Percentiles rank a stretch among this genome's conserved stretches.
Evolutionary conservation across 257 asterid species (phyloP).

Genomic region (Ophiorrhiza pumila): DNA sequence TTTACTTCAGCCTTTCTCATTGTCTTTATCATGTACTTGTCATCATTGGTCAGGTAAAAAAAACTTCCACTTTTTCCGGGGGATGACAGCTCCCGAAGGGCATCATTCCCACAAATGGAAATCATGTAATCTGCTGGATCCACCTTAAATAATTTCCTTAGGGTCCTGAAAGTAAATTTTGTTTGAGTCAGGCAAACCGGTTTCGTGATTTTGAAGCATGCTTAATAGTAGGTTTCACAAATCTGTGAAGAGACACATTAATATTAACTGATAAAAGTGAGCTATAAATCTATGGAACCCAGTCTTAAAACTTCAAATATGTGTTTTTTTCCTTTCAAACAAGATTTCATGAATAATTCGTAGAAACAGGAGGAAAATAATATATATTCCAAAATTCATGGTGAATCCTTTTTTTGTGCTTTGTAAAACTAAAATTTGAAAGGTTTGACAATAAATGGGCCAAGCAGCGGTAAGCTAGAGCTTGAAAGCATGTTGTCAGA

Average conservation of each 20-base stretch:
- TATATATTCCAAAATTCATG: neutral
- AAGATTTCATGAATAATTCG: neutral
- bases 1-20: slow-evolving; percentile 91
- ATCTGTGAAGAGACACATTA: neutral
- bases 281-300: neutral
- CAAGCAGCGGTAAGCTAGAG: neutral
- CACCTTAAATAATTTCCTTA: slow-evolving; percentile 78
- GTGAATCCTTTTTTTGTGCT: neutral
- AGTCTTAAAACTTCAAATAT: neutral
- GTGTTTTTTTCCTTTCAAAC: neutral
- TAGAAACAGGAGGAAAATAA: neutral
- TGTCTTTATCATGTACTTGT: slow-evolving; percentile 93
- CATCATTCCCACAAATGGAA: slow-evolving; percentile 87
- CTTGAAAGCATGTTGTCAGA: neutral
- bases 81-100: slow-evolving; percentile 93
- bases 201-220: slow-evolving; percentile 3
- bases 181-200: neutral
- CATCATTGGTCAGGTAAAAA: slow-evolving; percentile 85
- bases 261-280: neutral
- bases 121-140: slow-evolving; percentile 97
- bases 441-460: neutral
- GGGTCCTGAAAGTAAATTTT: slow-evolving; percentile 52
- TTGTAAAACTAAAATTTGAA: neutral
- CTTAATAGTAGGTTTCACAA: neutral
- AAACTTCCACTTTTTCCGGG: slow-evolving; percentile 98